Conservation (phyloP, 2,329 filamentous ascomycete genomes). For the Pseudogymnoascus sp. region DNA sequence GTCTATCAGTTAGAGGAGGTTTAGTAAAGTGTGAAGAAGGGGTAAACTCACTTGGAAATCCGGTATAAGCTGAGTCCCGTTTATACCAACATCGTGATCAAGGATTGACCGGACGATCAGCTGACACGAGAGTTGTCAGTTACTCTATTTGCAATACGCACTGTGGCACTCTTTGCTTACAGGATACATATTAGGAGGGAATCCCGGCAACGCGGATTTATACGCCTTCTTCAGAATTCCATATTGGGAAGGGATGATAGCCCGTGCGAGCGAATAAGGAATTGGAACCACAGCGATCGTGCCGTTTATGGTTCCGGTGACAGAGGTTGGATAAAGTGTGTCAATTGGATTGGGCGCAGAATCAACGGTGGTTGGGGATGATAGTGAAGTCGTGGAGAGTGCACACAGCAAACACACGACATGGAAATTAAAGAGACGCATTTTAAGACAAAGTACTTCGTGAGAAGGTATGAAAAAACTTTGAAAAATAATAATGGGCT, state of each 20-base stretch:
- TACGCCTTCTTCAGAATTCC: conserved; percentile 44
- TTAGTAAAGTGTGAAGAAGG: conserved; percentile 16
- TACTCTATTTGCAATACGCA: background rate
- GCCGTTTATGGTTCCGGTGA: conserved; percentile 47
- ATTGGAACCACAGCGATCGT: conserved; percentile 47
- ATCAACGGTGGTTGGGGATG: conserved; percentile 1
- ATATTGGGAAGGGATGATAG: conserved; percentile 42
- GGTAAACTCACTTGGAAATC: conserved; percentile 13
- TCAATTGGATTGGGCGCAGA: conserved; percentile 42
- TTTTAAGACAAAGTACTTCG: background rate
- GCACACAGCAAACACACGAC: background rate
- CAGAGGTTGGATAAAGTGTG: conserved; percentile 37
- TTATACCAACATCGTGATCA: conserved; percentile 19
- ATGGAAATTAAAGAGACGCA: background rate
- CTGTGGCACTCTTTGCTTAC: conserved; percentile 24
- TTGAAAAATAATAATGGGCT: background rate
- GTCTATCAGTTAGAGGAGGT: conserved; percentile 16
- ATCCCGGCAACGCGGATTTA: conserved; percentile 38
- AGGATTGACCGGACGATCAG: conserved; percentile 16
- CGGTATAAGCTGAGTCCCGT: conserved; percentile 10
- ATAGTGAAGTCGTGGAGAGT: background rate
- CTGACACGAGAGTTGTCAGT: conserved; percentile 5
- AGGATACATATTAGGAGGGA: conserved; percentile 46
- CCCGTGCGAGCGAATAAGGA: conserved; percentile 37
- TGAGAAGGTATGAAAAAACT: background rate